Conservation (phyloP, 2,329 filamentous ascomycete species). For the Chaetomiaceae sp. region DNA sequence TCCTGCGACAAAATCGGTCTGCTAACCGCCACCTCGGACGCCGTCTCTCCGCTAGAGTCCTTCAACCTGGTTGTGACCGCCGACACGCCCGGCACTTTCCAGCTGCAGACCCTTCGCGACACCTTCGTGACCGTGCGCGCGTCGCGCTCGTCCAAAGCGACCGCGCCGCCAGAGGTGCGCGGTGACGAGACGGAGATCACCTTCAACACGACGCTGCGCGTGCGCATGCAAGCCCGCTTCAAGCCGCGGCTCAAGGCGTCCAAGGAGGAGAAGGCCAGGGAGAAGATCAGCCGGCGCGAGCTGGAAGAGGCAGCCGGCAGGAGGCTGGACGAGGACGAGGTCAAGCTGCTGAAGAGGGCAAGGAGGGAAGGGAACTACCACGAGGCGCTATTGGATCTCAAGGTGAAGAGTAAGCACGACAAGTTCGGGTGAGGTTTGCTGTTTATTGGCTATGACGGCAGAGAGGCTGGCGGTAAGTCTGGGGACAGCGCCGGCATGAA, state of each 20-base stretch:
- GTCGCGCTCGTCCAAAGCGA: constrained; percentile 42
- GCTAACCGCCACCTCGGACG: constrained; percentile 69
- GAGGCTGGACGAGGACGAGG: constrained; percentile 75
- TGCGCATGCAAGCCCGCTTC: constrained; percentile 93
- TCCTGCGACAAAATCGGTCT: constrained; percentile 79
- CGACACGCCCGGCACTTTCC: constrained; percentile 64
- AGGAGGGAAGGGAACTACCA: constrained; percentile 84
- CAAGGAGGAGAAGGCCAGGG: constrained; percentile 75
- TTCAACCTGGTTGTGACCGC: constrained; percentile 62
- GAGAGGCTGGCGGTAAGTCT: too few species aligned
- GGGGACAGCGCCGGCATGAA: too few species aligned
- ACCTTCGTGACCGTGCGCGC: constrained; percentile 62
- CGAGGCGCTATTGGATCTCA: constrained; percentile 76
- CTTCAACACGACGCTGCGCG: constrained; percentile 66
- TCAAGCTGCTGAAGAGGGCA: constrained; percentile 74
- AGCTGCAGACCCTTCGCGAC: constrained; percentile 65
- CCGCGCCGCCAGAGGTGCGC: constrained; percentile 57
- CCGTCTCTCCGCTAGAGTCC: constrained; percentile 76
- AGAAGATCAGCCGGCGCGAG: constrained; percentile 82
- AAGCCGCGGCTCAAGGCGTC: constrained; percentile 74
- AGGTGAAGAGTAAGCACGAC: constrained; percentile 89
- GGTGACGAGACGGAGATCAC: constrained; percentile 65
- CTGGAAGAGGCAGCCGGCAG: constrained; percentile 76
- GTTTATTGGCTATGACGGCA: too few species aligned
- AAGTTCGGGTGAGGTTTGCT: constrained; percentile 54